These are phyloP conservation scores for Cladobotryum protrusum DNA, from an alignment of 2,329 filamentous ascomycete species.

Conservation along the genomic window DNA sequence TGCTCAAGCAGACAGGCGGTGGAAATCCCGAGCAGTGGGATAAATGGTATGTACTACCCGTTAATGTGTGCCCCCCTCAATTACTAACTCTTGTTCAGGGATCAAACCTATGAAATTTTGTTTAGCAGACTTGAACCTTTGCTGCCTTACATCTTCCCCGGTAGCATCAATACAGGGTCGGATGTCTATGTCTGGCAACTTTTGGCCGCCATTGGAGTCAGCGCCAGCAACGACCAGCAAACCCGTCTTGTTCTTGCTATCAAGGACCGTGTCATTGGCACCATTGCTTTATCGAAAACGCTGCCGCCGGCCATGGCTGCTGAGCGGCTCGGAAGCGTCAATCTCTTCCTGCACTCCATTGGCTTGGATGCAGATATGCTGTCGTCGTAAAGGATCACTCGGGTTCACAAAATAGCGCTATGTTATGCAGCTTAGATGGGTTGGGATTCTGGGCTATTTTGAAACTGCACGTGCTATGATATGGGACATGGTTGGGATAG, in stretches of 20 bases:
- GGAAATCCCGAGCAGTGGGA: constrained; percentile 68
- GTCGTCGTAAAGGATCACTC: constrained; percentile 21
- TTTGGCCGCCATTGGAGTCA: constrained; percentile 88
- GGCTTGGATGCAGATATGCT: constrained; percentile 88
- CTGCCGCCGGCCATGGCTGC: constrained; percentile 80
- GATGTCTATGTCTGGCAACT: constrained; percentile 99
- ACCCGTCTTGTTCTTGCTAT: constrained; percentile 90
- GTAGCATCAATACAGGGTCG: constrained; percentile 80
- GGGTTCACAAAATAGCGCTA: neutral
- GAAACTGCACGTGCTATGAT: neutral
- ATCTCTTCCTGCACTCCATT: constrained; percentile 97
- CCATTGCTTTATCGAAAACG: constrained; percentile 81
- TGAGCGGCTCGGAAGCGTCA: constrained; percentile 83
- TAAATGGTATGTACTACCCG: constrained; percentile 58
- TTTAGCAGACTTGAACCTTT: constrained; percentile 84
- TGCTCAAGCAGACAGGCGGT: constrained; percentile 75
- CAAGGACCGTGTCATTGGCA: constrained; percentile 97
- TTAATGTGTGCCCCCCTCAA: neutral
- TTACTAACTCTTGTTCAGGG: constrained; percentile 44
- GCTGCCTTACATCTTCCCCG: constrained; percentile 81
- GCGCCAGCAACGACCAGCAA: constrained; percentile 89
- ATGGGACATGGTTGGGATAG: neutral
- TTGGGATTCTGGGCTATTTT: neutral
- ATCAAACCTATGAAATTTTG: constrained; percentile 72
- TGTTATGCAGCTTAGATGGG: neutral